These are phyloP conservation scores for Elsinoe fawcettii DNA, from an alignment of 2,329 filamentous ascomycete genomes.

Conservation along the genomic window DNA sequence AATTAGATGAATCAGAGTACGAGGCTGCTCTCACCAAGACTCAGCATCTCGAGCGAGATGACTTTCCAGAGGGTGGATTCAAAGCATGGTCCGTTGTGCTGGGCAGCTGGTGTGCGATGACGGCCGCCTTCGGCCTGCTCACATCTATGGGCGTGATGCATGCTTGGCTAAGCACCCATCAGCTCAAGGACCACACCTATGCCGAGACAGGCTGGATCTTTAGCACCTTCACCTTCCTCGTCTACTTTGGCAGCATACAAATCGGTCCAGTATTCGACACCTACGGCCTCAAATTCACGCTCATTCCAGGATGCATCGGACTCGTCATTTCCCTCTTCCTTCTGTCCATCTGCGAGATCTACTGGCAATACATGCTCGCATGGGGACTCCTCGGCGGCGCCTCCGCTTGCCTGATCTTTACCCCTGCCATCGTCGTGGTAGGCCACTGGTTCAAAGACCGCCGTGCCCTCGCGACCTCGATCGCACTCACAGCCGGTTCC, in stretches of 20 bases:
- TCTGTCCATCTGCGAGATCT: slow-evolving; percentile 64
- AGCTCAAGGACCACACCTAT: slow-evolving; percentile 59
- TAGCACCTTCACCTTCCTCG: slow-evolving; percentile 71
- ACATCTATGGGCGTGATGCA: slow-evolving; percentile 74
- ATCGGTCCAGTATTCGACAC: slow-evolving; percentile 84
- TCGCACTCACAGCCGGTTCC: slow-evolving; percentile 63
- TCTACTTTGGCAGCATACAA: slow-evolving; percentile 78
- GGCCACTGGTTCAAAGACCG: slow-evolving; percentile 74
- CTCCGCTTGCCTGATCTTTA: slow-evolving; percentile 73
- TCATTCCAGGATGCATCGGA: slow-evolving; percentile 58
- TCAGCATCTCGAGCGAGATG: not conserved
- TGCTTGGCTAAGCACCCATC: slow-evolving; percentile 65
- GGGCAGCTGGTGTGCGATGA: slow-evolving; percentile 72
- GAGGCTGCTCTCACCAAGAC: not conserved
- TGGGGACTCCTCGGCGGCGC: slow-evolving; percentile 70
- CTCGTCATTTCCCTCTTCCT: slow-evolving; percentile 58
- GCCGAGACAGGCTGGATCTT: slow-evolving; percentile 81
- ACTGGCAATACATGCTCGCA: slow-evolving; percentile 78
- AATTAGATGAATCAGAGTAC: not conserved
- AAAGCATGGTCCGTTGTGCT: slow-evolving; percentile 78
- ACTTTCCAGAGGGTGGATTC: slow-evolving; percentile 75
- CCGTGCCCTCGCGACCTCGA: slow-evolving; percentile 71
- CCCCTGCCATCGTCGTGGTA: slow-evolving; percentile 68
- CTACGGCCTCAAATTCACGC: slow-evolving; percentile 67
- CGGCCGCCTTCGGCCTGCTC: slow-evolving; percentile 69